Evolutionary conservation across 306 rosid genomes (phyloP).

Genomic region (Crataegus laevigata): DNA sequence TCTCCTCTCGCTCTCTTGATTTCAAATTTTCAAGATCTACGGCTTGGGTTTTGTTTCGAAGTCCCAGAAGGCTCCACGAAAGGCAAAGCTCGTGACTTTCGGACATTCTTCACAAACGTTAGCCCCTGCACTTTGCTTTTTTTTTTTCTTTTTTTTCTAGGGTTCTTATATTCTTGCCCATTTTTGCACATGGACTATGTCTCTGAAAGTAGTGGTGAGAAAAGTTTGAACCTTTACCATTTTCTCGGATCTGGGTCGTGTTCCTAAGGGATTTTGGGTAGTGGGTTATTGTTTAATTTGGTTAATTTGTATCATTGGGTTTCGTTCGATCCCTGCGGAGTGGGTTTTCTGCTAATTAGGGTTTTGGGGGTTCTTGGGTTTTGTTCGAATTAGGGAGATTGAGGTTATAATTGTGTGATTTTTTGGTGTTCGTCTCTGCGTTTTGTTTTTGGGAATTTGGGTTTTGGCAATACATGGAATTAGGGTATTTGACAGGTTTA

Average conservation of each 20-base stretch:
- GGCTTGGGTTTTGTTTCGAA: neutral
- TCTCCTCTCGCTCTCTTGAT: neutral
- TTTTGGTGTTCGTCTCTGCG: neutral
- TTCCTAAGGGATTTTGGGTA: neutral
- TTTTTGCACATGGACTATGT: slow-evolving; percentile 22
- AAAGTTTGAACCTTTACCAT: neutral
- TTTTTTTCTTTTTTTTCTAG: neutral
- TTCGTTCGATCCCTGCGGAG: neutral
- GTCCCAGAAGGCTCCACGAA: neutral
- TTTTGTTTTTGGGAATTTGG: neutral
- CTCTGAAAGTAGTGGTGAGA: slow-evolving; percentile 36
- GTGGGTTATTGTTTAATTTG: slow-evolving; percentile 17
- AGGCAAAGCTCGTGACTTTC: neutral
- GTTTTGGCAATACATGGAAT: neutral
- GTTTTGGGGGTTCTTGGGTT: slow-evolving; percentile 4
- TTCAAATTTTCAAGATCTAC: neutral
- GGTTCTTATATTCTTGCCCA: neutral
- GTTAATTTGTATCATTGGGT: neutral
- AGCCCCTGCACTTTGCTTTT: neutral
- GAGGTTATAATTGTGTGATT: neutral
- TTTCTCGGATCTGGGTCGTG: neutral
- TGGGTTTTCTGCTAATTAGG: slow-evolving; percentile 13
- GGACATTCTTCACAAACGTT: neutral
- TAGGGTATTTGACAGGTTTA: neutral
- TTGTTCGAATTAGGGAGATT: neutral